Conservation (phyloP, 768 basidiomycete genomes). For the Rhodotorula taiwanensis region DNA sequence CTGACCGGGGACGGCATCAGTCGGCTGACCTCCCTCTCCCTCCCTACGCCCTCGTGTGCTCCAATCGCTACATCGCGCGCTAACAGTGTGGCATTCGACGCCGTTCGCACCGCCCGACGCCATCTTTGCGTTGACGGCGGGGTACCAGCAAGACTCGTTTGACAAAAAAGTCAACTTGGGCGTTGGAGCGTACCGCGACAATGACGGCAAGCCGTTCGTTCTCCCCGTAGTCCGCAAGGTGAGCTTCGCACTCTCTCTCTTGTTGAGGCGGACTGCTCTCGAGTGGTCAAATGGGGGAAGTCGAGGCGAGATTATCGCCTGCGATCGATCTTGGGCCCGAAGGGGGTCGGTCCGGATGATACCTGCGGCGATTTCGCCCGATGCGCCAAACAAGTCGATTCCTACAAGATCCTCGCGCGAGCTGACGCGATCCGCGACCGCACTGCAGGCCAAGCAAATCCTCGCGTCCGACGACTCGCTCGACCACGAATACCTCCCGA, state of each 20-base stretch:
- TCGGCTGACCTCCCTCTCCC: not conserved
- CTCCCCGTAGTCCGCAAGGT: constrained; percentile 83
- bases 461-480: constrained; percentile 55
- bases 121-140: constrained; percentile 63
- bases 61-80: no score
- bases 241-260: not conserved
- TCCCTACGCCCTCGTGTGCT: not conserved
- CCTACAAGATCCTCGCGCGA: not conserved
- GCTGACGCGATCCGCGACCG: not conserved
- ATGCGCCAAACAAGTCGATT: no score
- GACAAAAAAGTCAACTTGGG: constrained; percentile 94
- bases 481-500: constrained; percentile 51
- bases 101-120: constrained; percentile 32
- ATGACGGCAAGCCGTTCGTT: constrained; percentile 88
- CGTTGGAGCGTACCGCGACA: constrained; percentile 93
- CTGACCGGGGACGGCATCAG: not conserved
- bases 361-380: no score
- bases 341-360: no score
- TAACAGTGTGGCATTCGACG: constrained; percentile 13
- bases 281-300: no score
- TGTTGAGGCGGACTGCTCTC: no score
- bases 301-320: not conserved
- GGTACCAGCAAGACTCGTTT: constrained; percentile 91
- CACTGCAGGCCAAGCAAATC: constrained; percentile 61
- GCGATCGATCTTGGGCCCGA: not conserved